phyloP scores from a whole-genome alignment of 1,284 basidiomycete genomes.

The Thecaphora frezii region DNA sequence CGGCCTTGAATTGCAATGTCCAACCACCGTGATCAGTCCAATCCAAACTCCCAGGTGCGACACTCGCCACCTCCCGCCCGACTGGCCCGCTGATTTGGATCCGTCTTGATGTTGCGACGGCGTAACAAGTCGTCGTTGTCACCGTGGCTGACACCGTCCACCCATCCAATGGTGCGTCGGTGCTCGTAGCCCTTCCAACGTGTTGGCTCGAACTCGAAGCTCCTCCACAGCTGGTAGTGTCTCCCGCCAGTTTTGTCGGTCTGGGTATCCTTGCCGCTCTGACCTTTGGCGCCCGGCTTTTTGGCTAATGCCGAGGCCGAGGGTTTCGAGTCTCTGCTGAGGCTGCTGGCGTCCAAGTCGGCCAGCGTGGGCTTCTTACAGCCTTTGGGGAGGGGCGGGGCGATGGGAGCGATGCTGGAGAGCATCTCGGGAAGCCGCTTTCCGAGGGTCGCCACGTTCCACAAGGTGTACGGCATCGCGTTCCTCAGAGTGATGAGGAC shows the following conservation, averaged over 20 bases:
- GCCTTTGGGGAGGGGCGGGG: slow-evolving; percentile 43
- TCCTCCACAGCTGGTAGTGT: slow-evolving; percentile 73
- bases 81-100: slow-evolving; percentile 12
- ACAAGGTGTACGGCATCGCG: slow-evolving; percentile 82
- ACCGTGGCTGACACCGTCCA: slow-evolving; percentile 53
- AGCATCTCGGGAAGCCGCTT: slow-evolving; percentile 60
- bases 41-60: slow-evolving; percentile 52
- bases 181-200: slow-evolving; percentile 85
- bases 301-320: no score
- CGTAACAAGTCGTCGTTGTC: slow-evolving; percentile 46
- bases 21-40: no score
- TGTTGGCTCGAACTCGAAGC: slow-evolving; percentile 75
- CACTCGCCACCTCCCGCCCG: slow-evolving; percentile 47
- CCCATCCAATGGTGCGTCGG: slow-evolving; percentile 80
- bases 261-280: neutral
- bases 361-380: slow-evolving; percentile 29
- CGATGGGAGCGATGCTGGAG: slow-evolving; percentile 63
- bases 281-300: neutral
- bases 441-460: slow-evolving; percentile 64
- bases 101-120: neutral
- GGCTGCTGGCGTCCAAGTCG: slow-evolving; percentile 20
- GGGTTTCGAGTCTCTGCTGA: slow-evolving; percentile 1
- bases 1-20: no score
- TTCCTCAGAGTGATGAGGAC: slow-evolving; percentile 87
- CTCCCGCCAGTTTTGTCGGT: slow-evolving; percentile 64